Conservation (phyloP, 208 protist genomes). For the Trypanosoma scelopori region DNA sequence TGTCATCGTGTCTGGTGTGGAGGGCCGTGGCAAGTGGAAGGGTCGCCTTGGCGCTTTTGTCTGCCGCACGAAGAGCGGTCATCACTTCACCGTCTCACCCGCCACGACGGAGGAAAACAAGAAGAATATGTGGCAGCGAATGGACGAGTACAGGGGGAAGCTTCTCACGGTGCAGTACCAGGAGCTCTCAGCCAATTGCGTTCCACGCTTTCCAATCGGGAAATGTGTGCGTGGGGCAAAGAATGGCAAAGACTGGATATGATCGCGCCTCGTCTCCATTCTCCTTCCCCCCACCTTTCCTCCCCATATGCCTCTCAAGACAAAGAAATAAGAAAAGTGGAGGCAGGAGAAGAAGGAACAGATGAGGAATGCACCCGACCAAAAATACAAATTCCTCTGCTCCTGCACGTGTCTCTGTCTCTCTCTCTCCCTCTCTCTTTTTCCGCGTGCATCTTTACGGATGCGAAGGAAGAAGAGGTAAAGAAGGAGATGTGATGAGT, state of each 20-base stretch:
- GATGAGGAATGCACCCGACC: too few species aligned
- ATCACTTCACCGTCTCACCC: conserved; percentile 73
- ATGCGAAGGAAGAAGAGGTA: not conserved
- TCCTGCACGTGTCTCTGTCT: too few species aligned
- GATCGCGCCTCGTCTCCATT: not conserved
- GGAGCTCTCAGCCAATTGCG: conserved; percentile 71
- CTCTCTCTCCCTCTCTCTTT: too few species aligned
- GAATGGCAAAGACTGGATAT: conserved; percentile 79
- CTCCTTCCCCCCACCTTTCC: not conserved
- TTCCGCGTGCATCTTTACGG: too few species aligned
- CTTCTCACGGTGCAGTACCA: conserved; percentile 89
- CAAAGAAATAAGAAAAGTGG: too few species aligned
- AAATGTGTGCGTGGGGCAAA: conserved; percentile 76
- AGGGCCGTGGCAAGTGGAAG: conserved; percentile 85
- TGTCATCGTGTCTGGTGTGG: conserved; percentile 75
- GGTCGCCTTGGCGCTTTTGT: conserved; percentile 82
- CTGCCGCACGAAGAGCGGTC: conserved; percentile 52
- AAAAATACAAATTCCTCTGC: too few species aligned
- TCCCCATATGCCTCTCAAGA: too few species aligned
- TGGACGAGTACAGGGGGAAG: conserved; percentile 70
- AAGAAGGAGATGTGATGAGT: too few species aligned
- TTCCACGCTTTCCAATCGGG: conserved; percentile 85
- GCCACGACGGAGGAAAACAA: conserved; percentile 76
- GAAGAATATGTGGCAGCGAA: conserved; percentile 58
- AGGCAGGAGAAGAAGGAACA: too few species aligned